Conservation (phyloP, 805 yeast species). For the Candida nonsorbophila region DNA sequence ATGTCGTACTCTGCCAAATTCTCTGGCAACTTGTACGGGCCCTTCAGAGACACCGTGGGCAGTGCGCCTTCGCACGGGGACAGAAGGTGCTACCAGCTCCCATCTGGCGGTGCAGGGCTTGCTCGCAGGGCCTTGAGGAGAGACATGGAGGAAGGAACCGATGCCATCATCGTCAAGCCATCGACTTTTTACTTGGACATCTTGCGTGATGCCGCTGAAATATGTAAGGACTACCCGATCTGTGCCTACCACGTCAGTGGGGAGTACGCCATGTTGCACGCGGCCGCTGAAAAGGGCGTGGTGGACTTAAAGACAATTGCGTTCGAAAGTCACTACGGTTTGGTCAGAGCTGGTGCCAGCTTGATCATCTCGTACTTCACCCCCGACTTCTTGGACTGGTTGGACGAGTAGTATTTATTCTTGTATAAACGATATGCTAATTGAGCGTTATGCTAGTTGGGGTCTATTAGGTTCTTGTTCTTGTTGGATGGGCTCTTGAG, state of each 20-base stretch:
- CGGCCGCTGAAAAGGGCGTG: conserved; percentile 94
- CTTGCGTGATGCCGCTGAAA: conserved; percentile 78
- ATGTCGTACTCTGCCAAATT: conserved; percentile 96
- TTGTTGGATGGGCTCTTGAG: too few species aligned
- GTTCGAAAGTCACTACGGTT: conserved; percentile 86
- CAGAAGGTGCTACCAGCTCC: conserved; percentile 88
- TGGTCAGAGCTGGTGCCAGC: conserved; percentile 93
- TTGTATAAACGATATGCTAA: too few species aligned
- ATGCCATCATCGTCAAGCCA: conserved; percentile 93
- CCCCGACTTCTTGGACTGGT: conserved; percentile 95
- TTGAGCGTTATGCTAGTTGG: too few species aligned
- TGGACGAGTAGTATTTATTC: conserved; percentile 30
- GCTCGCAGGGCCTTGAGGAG: conserved; percentile 88
- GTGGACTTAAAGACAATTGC: conserved; percentile 79
- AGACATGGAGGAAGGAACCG: conserved; percentile 90
- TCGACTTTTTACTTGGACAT: conserved; percentile 92
- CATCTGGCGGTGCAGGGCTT: conserved; percentile 86
- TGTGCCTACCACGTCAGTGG: conserved; percentile 97
- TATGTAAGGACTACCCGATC: conserved; percentile 80
- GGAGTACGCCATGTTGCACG: conserved; percentile 96
- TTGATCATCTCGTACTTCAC: conserved; percentile 88
- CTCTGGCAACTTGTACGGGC: conserved; percentile 88
- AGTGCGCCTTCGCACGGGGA: conserved; percentile 87
- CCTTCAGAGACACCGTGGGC: conserved; percentile 97
- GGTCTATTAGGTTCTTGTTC: too few species aligned